A percentile compares a stretch with the other conserved stretches of the same genome.
Conservation (phyloP, 1,284 basidiomycete species). For the Butyriboletus regius region DNA sequence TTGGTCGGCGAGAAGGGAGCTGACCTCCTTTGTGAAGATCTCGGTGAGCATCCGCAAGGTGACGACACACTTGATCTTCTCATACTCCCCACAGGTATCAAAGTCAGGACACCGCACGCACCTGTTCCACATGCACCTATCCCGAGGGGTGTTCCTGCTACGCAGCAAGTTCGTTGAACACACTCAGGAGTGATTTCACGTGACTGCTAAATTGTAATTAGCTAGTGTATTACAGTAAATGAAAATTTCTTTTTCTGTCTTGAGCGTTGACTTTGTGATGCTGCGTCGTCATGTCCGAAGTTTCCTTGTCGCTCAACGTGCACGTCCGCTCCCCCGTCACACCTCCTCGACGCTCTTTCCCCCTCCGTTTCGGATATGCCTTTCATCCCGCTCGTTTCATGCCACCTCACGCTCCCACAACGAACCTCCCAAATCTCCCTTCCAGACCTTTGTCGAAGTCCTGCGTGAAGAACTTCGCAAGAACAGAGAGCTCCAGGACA, state of each 20-base stretch:
- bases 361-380: conserved; percentile 42
- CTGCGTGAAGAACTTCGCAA: conserved; percentile 87
- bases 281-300: conserved; percentile 30
- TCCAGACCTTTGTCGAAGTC: conserved; percentile 92
- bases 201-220: neutral
- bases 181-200: neutral
- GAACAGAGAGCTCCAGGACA: conserved; percentile 90
- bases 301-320: conserved; percentile 26
- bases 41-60: conserved; percentile 39
- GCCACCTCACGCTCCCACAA: conserved; percentile 54
- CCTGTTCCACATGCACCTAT: conserved; percentile 63
- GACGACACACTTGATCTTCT: neutral
- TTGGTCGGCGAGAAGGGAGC: conserved; percentile 67
- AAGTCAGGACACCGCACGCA: conserved; percentile 56
- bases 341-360: conserved; percentile 24
- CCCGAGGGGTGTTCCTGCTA: conserved; percentile 50
- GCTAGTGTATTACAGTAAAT: neutral
- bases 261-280: conserved; percentile 14
- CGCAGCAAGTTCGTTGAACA: conserved; percentile 35
- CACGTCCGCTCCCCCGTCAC: conserved; percentile 10
- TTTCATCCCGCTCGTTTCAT: conserved; percentile 48
- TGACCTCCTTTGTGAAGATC: conserved; percentile 53
- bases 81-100: conserved; percentile 42
- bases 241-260: conserved; percentile 1
- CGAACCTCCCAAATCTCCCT: conserved; percentile 82